Percentiles rank a stretch among this genome's conserved stretches.
Evolutionary conservation across 768 basidiomycete genomes (phyloP).

Genomic region (Macrolepiota dolichaula): DNA sequence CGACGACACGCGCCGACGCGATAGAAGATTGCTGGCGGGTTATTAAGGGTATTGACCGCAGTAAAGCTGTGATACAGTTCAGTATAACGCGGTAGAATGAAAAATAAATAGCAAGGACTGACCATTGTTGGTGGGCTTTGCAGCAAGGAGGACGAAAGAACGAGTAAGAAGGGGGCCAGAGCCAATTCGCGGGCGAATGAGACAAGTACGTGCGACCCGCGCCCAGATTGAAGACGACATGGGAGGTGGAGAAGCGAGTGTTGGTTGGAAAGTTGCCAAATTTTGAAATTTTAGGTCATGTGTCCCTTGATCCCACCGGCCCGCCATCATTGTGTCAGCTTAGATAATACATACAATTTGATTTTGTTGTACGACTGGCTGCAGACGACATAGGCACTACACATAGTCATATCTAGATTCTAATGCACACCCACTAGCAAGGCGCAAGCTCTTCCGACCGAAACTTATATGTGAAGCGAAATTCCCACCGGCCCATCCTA

Average conservation of each 20-base stretch:
- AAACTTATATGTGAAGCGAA: too few relatives aligned
- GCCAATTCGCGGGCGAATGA: conserved; percentile 3
- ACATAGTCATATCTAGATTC: too few relatives aligned
- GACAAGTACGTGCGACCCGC: conserved; percentile 5
- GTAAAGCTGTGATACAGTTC: not conserved
- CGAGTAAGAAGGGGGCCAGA: conserved; percentile 1
- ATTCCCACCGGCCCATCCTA: too few relatives aligned
- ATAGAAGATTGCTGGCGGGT: not conserved
- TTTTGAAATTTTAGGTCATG: too few relatives aligned
- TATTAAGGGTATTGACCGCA: conserved; percentile 7
- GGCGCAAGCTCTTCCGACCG: too few relatives aligned
- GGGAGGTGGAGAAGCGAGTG: not conserved
- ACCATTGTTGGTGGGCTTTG: conserved; percentile 5
- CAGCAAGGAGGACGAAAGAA: conserved; percentile 7
- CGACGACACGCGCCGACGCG: not conserved
- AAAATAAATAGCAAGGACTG: not conserved
- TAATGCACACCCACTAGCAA: too few relatives aligned
- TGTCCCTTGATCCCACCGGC: too few relatives aligned
- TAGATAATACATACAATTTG: too few relatives aligned
- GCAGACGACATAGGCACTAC: too few relatives aligned
- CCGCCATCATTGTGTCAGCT: too few relatives aligned
- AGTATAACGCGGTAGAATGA: not conserved
- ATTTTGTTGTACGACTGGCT: too few relatives aligned
- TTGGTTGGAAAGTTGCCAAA: too few relatives aligned
- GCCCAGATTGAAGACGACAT: conserved; percentile 12